phyloP scores from a whole-genome alignment of 2,329 filamentous ascomycete genomes.

The Blumeria hordei region DNA sequence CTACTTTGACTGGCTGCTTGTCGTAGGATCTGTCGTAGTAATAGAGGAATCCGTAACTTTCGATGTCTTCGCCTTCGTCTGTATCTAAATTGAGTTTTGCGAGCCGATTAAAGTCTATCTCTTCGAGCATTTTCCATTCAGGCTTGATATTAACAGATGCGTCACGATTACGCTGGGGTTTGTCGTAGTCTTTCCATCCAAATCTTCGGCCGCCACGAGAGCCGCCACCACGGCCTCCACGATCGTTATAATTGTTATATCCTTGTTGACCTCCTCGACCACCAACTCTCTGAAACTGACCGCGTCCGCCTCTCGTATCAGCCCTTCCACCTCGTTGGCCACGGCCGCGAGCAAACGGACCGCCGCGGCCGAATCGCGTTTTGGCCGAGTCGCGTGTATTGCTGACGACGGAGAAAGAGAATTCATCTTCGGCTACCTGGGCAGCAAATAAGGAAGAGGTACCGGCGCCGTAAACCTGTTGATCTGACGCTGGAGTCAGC shows the following conservation, averaged over 20 bases:
- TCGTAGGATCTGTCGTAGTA: slow-evolving; percentile 94
- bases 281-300: slow-evolving; percentile 46
- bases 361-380: slow-evolving; percentile 69
- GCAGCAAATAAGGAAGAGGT: slow-evolving; percentile 72
- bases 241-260: slow-evolving; percentile 46
- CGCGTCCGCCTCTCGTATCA: slow-evolving; percentile 38
- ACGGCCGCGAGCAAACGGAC: slow-evolving; percentile 65
- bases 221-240: slow-evolving; percentile 44
- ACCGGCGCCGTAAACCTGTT: slow-evolving; percentile 89
- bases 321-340: slow-evolving; percentile 46
- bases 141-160: slow-evolving; percentile 89
- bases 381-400: slow-evolving; percentile 73
- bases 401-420: slow-evolving; percentile 92
- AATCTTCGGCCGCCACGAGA: slow-evolving; percentile 64
- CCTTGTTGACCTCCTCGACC: slow-evolving; percentile 40
- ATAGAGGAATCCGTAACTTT: slow-evolving; percentile 92
- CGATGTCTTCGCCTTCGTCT: slow-evolving; percentile 83
- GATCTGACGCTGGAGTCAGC: slow-evolving; percentile 32
- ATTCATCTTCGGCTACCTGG: slow-evolving; percentile 83
- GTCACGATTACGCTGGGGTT: slow-evolving; percentile 88
- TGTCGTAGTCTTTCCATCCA: slow-evolving; percentile 97
- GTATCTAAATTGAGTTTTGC: slow-evolving; percentile 89
- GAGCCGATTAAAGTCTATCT: slow-evolving; percentile 94
- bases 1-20: slow-evolving; percentile 72
- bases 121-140: slow-evolving; percentile 86